Evolutionary conservation across 805 yeast genomes (phyloP).

Genomic region (Sugiyamaella valdiviana): DNA sequence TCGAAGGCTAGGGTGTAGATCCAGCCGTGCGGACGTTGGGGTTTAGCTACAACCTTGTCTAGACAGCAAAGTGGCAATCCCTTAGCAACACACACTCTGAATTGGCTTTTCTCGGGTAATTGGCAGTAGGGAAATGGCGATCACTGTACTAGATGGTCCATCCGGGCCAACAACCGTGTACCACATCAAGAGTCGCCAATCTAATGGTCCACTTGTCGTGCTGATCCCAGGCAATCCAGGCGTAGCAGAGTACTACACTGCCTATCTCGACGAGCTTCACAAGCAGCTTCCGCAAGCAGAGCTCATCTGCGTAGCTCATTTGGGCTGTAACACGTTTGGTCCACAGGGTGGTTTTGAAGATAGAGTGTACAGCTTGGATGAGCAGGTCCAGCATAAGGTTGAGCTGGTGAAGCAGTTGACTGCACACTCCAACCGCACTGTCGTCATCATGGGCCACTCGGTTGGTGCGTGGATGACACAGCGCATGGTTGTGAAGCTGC

Average conservation of each 20-base stretch:
- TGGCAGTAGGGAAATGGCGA: too few species aligned
- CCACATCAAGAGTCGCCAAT: background rate
- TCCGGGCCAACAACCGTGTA: too few species aligned
- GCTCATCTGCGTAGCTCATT: constrained; percentile 56
- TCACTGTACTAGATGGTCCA: too few species aligned
- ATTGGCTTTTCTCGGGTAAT: too few species aligned
- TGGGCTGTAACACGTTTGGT: constrained; percentile 35
- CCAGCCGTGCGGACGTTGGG: too few species aligned
- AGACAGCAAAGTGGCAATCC: too few species aligned
- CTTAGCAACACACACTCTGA: too few species aligned
- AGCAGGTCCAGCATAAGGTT: constrained; percentile 55
- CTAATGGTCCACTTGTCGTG: constrained; percentile 38
- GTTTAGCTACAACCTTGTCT: too few species aligned
- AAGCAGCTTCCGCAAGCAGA: constrained; percentile 41
- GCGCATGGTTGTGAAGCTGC: constrained; percentile 36
- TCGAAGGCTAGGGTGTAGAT: too few species aligned
- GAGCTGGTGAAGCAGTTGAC: constrained; percentile 39
- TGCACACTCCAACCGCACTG: constrained; percentile 25
- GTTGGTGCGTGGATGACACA: constrained; percentile 64
- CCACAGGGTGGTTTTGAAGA: constrained; percentile 27
- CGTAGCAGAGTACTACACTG: constrained; percentile 54
- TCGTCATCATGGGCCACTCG: constrained; percentile 60
- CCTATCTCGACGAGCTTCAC: constrained; percentile 44
- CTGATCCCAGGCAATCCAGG: constrained; percentile 81
- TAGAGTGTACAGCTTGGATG: constrained; percentile 34